Base-by-base conservation (phyloP, 192 early-diverging fungal species). In the Coemansia sp. region DNA sequence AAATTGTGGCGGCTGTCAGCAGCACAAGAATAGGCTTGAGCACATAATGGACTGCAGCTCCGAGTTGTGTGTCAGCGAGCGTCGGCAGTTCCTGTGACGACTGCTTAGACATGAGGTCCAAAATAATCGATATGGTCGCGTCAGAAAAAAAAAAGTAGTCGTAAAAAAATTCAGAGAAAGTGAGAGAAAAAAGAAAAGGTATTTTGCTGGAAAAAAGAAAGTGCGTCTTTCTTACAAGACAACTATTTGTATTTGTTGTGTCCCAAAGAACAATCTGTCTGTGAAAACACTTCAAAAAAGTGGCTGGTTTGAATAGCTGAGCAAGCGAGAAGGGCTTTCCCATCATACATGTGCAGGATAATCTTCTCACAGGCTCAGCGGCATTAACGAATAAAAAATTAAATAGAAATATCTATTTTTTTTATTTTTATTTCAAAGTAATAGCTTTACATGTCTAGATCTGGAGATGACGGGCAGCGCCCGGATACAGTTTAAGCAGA, bases 401-500 rank as follows among this genome's bases (percentile, higher is more conserved):
- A 27, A 36, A 36, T 38, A 38, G 36, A 38, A 38, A 38, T 9
- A 10, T 38, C 38, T 38, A 38, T 38, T 40, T 22, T 57, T 33
- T 54, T 40, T 34, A 20, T 68, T 12, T 52, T 20, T 6, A 2
- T 27, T 51, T 22, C 34, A 51, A 6, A 1, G 24, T 65, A 6
- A 9, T 49, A 20, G 8, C 44, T 5, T 29, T 63, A 41, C n/a
- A 41, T 20, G 33, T 22, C n/a, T 68, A 22, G 8, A 52, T 18
- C 34, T 80, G 78, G 12, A 75, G 20, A 43, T 70, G 70, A 31
- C 68, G 63, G 0, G 73, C 73, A 20, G 71, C 70, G 3, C 65
- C 80, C 0, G 80, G 80, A 51, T 83, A 76, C 31, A 83, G 42
- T 24, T 65, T 62, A 13, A 75, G 52, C 63, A 74, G 59, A 1